phyloP scores from a whole-genome alignment of 257 asterid genomes.

The Jasminum sambac region DNA sequence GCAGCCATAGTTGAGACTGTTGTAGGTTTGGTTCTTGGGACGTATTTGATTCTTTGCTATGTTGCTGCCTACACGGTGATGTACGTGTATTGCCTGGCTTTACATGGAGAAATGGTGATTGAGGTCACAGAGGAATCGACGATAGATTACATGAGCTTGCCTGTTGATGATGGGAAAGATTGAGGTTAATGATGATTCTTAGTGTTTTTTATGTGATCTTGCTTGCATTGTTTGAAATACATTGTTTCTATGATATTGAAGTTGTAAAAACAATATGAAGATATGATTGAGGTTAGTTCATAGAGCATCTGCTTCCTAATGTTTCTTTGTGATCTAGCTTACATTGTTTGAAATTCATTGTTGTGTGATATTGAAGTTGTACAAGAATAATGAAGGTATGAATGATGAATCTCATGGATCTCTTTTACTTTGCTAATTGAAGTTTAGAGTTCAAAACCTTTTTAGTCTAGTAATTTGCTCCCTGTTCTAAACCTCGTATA shows the following conservation, averaged over 20 bases:
- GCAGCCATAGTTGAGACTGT: neutral
- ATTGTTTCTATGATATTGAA: too few relatives aligned
- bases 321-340: neutral
- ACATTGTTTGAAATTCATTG: neutral
- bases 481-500: too few relatives aligned
- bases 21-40: slow-evolving; percentile 13
- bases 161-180: slow-evolving; percentile 67
- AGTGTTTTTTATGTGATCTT: too few relatives aligned
- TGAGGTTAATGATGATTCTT: too few relatives aligned
- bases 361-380: slow-evolving; percentile 6
- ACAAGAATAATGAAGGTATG: neutral
- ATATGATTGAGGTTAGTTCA: neutral
- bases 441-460: neutral
- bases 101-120: slow-evolving; percentile 73
- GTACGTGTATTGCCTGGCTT: slow-evolving; percentile 64
- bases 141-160: slow-evolving; percentile 71
- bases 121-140: slow-evolving; percentile 90
- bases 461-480: too few relatives aligned
- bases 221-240: too few relatives aligned
- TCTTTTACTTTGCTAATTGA: too few relatives aligned
- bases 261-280: neutral
- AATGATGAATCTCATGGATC: too few relatives aligned
- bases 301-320: neutral
- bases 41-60: slow-evolving; percentile 39
- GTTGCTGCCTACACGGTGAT: slow-evolving; percentile 44